Base-by-base conservation (phyloP, 2,329 filamentous ascomycete genomes). In the Trichoderma breve region DNA sequence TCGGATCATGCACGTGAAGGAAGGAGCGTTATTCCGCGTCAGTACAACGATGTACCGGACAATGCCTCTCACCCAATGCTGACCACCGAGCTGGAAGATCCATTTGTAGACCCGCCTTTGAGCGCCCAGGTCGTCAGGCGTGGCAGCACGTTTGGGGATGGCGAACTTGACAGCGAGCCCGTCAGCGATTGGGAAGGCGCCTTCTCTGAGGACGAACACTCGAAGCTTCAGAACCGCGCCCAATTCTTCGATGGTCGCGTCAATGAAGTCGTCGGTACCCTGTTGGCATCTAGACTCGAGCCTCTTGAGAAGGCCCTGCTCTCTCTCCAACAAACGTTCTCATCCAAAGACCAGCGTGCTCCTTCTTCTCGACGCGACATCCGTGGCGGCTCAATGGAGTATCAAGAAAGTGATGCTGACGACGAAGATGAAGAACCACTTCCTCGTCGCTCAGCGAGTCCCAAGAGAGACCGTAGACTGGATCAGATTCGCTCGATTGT, bases 181-280 rank as follows among this genome's bases (percentile, higher is more conserved):
- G 88, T 90, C 73, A 98, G 95, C 79, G 95, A 98, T 80, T 99
- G 96, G 96, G 94, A 97, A 78, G 92, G 92, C 78, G 90, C 92
- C 61, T 91, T 98, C 73, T 92, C 92, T 11, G 93, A 93, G 21
- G 91, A 92, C 39, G 93, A 97, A 77, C 93, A 97, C 72, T 89
- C 90, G 65, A 97, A 97, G 81, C 85, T 98, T 71, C 90, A 93
- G 74, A 90, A 91, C 68, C 90, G 94, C 62, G 93, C 93, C 74
- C 88, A 90, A 61, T 98, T 97, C 86, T 98, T 98, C 77, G 94
- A 98, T 78, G 91, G 90, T 61, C 94, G 93, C 78, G 93, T 99
- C 74, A 94, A 97, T 79, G 90, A 94, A 65, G 83, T 98, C 74
- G 92, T 99, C 74, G 93, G 92, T 67, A 89, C 88, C 62, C 86